Percentiles rank a stretch among this genome's conserved stretches.
phyloP scores from a whole-genome alignment of 345 rosid genomes.

The Melaleuca quinquenervia region DNA sequence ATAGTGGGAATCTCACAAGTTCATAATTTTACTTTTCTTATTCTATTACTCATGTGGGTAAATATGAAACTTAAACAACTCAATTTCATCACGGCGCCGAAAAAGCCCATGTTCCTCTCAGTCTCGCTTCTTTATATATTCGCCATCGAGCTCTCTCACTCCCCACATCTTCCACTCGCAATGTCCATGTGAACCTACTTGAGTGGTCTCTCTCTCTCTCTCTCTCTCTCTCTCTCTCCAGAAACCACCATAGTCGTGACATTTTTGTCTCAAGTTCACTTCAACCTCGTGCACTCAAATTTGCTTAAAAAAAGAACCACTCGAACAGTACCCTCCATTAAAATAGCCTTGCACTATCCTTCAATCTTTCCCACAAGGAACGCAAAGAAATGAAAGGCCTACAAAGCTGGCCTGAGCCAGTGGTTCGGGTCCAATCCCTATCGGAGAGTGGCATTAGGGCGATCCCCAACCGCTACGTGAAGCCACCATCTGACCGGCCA shows the following conservation, averaged over 20 bases:
- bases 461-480: constrained; percentile 58
- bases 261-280: background rate
- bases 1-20: background rate
- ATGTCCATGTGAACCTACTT: background rate
- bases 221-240: background rate
- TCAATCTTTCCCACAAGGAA: background rate
- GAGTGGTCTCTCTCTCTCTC: background rate
- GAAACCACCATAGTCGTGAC: background rate
- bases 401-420: constrained; percentile 81
- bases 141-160: background rate
- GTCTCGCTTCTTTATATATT: background rate
- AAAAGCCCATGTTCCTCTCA: background rate
- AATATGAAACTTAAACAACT: background rate
- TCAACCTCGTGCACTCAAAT: background rate
- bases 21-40: background rate
- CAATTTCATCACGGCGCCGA: constrained; percentile 3
- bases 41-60: background rate
- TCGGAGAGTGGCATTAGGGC: constrained; percentile 42
- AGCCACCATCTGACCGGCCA: constrained; percentile 49
- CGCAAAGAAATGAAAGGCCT: constrained; percentile 14
- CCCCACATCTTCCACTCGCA: background rate
- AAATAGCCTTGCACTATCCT: background rate
- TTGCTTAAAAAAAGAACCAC: background rate
- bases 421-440: constrained; percentile 77
- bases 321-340: background rate